A percentile compares a stretch with the other conserved stretches of the same genome.
These are phyloP conservation scores for Coniferiporia sulphurascens DNA, from an alignment of 1,284 basidiomycete genomes.

Conservation along the genomic window DNA sequence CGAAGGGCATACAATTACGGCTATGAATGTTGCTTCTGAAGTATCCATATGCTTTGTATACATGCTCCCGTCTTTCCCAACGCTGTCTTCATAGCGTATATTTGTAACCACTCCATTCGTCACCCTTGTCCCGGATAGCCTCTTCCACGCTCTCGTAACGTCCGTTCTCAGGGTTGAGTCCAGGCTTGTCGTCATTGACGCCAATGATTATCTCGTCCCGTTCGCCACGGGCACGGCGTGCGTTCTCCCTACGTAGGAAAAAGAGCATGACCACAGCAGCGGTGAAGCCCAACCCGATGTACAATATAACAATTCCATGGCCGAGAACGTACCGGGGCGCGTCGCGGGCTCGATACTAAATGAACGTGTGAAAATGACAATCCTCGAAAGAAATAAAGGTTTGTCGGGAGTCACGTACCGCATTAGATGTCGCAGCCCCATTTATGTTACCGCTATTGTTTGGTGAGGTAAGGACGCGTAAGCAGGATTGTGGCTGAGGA, in stretches of 20 bases:
- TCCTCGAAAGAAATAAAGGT: not conserved
- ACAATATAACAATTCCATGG: conserved; percentile 65
- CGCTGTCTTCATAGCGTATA: conserved; percentile 23
- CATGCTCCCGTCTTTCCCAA: conserved; percentile 13
- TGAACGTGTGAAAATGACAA: conserved; percentile 6
- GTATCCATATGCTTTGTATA: too few relatives aligned
- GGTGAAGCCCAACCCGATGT: conserved; percentile 60
- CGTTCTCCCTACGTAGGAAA: conserved; percentile 56
- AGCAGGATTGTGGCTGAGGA: not conserved
- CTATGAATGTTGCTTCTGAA: too few relatives aligned
- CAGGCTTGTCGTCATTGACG: conserved; percentile 18
- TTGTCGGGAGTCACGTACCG: conserved; percentile 27
- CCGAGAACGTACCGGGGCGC: conserved; percentile 68
- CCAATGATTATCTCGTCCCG: conserved; percentile 64
- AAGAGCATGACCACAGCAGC: conserved; percentile 44
- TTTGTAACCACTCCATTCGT: conserved; percentile 23
- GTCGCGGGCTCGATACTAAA: conserved; percentile 59
- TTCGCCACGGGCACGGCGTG: conserved; percentile 55
- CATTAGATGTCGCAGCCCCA: conserved; percentile 44
- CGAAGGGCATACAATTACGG: too few relatives aligned
- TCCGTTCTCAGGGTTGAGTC: conserved; percentile 12
- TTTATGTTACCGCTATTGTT: conserved; percentile 39
- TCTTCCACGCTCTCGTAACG: conserved; percentile 20
- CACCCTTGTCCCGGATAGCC: conserved; percentile 23
- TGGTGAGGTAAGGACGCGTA: not conserved